These are phyloP conservation scores for Metarhizium brunneum DNA, from an alignment of 2,329 filamentous ascomycete genomes.

Conservation along the genomic window DNA sequence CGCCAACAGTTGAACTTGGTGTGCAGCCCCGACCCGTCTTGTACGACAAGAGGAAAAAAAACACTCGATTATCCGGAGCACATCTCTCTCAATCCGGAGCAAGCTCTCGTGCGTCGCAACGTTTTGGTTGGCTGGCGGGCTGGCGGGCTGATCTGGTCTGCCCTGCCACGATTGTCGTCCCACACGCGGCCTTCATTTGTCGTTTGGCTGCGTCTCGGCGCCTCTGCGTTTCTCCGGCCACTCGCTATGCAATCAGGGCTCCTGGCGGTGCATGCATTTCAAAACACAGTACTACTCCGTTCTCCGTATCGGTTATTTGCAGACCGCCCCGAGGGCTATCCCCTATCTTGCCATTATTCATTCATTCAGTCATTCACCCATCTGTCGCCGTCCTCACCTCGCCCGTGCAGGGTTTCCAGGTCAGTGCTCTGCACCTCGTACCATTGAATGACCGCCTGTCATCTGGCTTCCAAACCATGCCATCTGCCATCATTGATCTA, in stretches of 20 bases:
- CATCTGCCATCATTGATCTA: not conserved
- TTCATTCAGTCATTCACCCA: not conserved
- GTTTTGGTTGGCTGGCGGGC: no score
- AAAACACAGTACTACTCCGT: not conserved
- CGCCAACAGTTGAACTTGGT: no score
- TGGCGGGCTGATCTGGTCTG: not conserved
- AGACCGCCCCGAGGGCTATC: not conserved
- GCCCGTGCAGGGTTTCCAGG: not conserved
- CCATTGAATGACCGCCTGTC: not conserved
- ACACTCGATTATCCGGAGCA: no score
- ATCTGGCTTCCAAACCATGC: not conserved
- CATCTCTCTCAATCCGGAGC: no score
- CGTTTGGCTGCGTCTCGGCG: not conserved
- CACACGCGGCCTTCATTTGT: not conserved
- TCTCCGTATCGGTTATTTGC: not conserved
- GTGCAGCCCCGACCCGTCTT: no score
- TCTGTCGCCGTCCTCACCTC: not conserved
- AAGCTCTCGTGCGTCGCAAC: no score
- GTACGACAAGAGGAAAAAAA: no score
- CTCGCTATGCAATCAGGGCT: not conserved
- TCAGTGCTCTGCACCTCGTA: not conserved
- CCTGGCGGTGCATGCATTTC: not conserved
- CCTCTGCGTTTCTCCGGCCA: not conserved
- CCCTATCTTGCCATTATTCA: not conserved
- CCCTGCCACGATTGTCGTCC: not conserved